These are phyloP conservation scores for Phytophthora fragariae DNA, from an alignment of 352 stramenopile genomes.

Conservation along the genomic window DNA sequence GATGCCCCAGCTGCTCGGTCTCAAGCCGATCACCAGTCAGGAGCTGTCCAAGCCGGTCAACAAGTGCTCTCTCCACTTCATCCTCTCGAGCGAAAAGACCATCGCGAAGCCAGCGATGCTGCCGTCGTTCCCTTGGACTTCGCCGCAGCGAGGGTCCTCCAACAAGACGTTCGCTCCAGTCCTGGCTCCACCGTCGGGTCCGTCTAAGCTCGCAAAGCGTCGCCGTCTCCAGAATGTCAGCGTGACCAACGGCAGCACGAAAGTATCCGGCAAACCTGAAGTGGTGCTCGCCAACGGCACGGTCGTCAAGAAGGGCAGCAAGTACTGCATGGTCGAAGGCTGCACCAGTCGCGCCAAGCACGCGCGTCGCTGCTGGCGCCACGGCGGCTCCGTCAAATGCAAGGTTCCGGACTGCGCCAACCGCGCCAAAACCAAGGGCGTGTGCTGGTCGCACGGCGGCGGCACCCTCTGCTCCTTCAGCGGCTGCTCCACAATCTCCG, in stretches of 20 bases:
- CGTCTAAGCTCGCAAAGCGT: slow-evolving; percentile 42
- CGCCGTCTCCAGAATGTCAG: slow-evolving; percentile 39
- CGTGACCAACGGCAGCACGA: slow-evolving; percentile 36
- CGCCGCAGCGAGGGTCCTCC: slow-evolving; percentile 40
- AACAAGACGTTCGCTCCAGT: slow-evolving; percentile 49
- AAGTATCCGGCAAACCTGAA: slow-evolving; percentile 35
- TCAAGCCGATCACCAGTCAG: slow-evolving; percentile 24
- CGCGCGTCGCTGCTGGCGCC: slow-evolving; percentile 58
- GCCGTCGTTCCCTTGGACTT: slow-evolving; percentile 40
- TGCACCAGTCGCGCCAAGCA: slow-evolving; percentile 66
- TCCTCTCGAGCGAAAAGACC: slow-evolving; percentile 42
- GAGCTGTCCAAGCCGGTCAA: slow-evolving; percentile 40
- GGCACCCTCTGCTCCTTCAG: slow-evolving; percentile 58
- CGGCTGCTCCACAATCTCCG: slow-evolving; percentile 54
- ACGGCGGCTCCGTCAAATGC: slow-evolving; percentile 71
- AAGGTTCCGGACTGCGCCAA: slow-evolving; percentile 61
- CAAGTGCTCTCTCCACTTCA: slow-evolving; percentile 67
- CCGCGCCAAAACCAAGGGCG: slow-evolving; percentile 65
- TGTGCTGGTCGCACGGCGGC: slow-evolving; percentile 71
- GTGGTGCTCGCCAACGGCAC: slow-evolving; percentile 29
- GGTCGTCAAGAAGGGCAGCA: slow-evolving; percentile 59
- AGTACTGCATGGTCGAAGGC: slow-evolving; percentile 63
- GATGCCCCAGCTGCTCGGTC: slow-evolving; percentile 45
- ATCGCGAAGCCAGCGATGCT: slow-evolving; percentile 33
- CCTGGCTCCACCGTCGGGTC: slow-evolving; percentile 38